Conservation (phyloP, 805 yeast species). For the Lipomyces yamadae region DNA sequence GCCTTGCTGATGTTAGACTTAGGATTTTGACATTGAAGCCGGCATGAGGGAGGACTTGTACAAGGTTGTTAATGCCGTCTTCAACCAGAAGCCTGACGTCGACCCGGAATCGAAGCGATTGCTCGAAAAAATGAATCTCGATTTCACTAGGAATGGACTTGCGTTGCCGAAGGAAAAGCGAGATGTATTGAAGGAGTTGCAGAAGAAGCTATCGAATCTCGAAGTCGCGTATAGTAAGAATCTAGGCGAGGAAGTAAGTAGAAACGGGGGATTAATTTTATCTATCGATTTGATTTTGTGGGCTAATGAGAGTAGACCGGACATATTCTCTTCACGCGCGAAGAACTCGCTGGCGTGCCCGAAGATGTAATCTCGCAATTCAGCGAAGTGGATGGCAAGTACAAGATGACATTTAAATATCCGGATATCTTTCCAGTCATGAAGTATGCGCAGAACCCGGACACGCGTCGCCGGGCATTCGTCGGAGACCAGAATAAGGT, state of each 20-base stretch:
- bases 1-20: conserved; percentile 45
- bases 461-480: conserved; percentile 69
- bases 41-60: conserved; percentile 70
- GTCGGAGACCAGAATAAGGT: conserved; percentile 71
- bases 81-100: conserved; percentile 46
- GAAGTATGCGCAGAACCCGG: conserved; percentile 66
- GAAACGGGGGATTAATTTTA: neutral
- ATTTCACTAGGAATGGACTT: conserved; percentile 71
- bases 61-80: conserved; percentile 60
- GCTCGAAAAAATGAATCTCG: conserved; percentile 60
- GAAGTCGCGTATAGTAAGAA: conserved; percentile 65
- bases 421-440: conserved; percentile 81
- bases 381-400: conserved; percentile 53
- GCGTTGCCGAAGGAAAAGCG: conserved; percentile 61
- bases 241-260: conserved; percentile 42
- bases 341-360: conserved; percentile 77
- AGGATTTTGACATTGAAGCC: conserved; percentile 65
- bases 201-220: conserved; percentile 63
- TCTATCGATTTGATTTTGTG: neutral
- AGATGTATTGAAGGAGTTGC: conserved; percentile 60
- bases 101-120: conserved; percentile 63
- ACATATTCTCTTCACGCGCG: conserved; percentile 60
- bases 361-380: conserved; percentile 63
- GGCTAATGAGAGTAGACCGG: conserved; percentile 48
- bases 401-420: conserved; percentile 77